These are phyloP conservation scores for Hibiscus trionum DNA, from an alignment of 345 rosid genomes.

Conservation along the genomic window DNA sequence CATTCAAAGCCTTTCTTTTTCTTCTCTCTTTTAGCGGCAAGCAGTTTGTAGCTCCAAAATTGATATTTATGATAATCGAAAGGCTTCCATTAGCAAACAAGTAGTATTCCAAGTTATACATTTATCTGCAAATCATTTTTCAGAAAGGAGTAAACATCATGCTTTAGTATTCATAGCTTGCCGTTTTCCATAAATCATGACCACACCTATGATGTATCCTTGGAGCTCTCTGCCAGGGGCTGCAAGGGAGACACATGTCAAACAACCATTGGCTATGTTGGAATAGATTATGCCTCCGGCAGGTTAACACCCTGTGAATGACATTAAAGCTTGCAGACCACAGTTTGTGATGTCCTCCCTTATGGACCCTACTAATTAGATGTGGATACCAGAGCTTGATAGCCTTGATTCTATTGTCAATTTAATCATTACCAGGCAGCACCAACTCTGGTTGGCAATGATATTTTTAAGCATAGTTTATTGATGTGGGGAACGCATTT, in stretches of 20 bases:
- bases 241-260: background rate
- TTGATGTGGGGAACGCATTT: background rate
- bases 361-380: slow-evolving; percentile 3
- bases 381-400: slow-evolving; percentile 6
- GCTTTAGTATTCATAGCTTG: background rate
- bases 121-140: slow-evolving; percentile 3
- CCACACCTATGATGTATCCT: background rate
- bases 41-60: slow-evolving; percentile 2
- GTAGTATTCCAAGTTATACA: background rate
- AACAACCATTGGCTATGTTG: background rate
- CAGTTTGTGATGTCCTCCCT: background rate
- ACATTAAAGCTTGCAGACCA: background rate
- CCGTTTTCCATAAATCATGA: background rate
- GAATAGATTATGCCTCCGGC: background rate
- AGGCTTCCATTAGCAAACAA: background rate
- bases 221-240: slow-evolving; percentile 12
- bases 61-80: background rate
- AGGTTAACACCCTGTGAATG: background rate
- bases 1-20: background rate
- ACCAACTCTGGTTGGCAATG: background rate
- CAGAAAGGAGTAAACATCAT: background rate
- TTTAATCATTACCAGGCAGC: background rate
- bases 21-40: background rate
- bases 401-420: background rate
- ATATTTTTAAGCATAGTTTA: background rate